phyloP scores from a whole-genome alignment of 192 early-diverging fungal species.

The Coemansia sp. region DNA sequence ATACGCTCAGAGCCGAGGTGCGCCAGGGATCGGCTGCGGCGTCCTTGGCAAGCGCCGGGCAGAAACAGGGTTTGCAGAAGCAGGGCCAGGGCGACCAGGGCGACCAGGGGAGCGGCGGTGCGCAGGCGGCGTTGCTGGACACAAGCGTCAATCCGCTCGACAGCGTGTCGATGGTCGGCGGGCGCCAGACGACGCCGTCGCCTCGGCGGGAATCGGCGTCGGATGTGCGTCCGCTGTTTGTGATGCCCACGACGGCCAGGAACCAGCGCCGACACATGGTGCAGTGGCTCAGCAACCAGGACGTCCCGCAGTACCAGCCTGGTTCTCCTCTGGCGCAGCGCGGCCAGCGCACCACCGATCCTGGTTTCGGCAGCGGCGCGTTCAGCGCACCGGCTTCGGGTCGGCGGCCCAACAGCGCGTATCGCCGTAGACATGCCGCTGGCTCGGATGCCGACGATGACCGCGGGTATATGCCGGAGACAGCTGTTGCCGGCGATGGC shows the following conservation, averaged over 20 bases:
- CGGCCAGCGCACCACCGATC: too few relatives aligned
- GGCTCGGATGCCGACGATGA: not conserved
- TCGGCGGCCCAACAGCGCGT: too few relatives aligned
- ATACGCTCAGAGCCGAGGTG: conserved; percentile 38
- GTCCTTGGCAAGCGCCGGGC: not conserved
- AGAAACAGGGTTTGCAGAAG: not conserved
- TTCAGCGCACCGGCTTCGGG: too few relatives aligned
- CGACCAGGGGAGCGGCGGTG: not conserved
- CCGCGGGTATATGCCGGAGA: not conserved
- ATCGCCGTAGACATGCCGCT: not conserved
- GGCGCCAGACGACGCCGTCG: conserved; percentile 11
- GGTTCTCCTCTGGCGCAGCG: not conserved
- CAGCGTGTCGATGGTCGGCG: conserved; percentile 25
- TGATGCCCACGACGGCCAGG: conserved; percentile 20
- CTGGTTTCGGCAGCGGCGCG: too few relatives aligned
- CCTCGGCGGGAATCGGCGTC: conserved; percentile 2
- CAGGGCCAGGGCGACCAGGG: too few relatives aligned
- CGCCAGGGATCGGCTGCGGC: conserved; percentile 17
- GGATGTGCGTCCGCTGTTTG: conserved; percentile 8
- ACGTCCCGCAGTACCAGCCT: not conserved
- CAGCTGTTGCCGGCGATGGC: not conserved
- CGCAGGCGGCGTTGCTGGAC: not conserved
- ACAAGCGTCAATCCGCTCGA: conserved; percentile 24
- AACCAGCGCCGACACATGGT: conserved; percentile 36
- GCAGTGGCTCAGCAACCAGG: conserved; percentile 34